Conservation (phyloP, 2,329 filamentous ascomycete genomes). For the Aaosphaeria arxii region DNA sequence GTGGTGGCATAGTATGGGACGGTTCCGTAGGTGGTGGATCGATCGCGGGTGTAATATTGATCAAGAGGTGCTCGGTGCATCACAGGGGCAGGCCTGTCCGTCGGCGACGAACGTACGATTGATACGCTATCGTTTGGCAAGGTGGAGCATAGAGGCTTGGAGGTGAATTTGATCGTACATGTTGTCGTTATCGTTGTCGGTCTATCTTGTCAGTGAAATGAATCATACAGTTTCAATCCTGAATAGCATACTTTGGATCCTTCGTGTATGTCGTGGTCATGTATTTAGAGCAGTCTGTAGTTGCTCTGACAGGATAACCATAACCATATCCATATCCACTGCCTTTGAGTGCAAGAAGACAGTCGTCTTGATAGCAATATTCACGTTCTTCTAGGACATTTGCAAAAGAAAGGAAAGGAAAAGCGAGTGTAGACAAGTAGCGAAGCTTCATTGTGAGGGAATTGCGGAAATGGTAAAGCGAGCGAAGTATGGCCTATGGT, state of each 20-base stretch:
- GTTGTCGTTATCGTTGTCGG: not conserved
- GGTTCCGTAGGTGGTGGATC: conserved; percentile 12
- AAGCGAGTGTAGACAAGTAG: conserved; percentile 6
- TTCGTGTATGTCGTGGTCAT: conserved; percentile 23
- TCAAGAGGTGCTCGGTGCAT: not conserved
- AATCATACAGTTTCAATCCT: not conserved
- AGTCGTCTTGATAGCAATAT: conserved; percentile 18
- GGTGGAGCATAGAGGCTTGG: no score
- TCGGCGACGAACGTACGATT: no score
- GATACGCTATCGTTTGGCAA: no score
- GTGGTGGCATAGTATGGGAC: conserved; percentile 21
- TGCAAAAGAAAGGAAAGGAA: conserved; percentile 10
- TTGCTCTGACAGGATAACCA: conserved; percentile 11
- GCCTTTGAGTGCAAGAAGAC: conserved; percentile 23
- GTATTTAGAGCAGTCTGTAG: conserved; percentile 17
- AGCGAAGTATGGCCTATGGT: no score
- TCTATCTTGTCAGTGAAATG: conserved; percentile 5
- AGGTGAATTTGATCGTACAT: not conserved
- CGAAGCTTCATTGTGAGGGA: conserved; percentile 20
- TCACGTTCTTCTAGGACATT: conserved; percentile 13
- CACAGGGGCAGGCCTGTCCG: no score
- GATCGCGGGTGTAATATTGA: conserved; percentile 1
- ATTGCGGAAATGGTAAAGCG: no score
- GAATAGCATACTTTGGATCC: conserved; percentile 17
- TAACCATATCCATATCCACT: conserved; percentile 7